Conservation (phyloP, 768 basidiomycete genomes). For the Kockovaella imperatae region DNA sequence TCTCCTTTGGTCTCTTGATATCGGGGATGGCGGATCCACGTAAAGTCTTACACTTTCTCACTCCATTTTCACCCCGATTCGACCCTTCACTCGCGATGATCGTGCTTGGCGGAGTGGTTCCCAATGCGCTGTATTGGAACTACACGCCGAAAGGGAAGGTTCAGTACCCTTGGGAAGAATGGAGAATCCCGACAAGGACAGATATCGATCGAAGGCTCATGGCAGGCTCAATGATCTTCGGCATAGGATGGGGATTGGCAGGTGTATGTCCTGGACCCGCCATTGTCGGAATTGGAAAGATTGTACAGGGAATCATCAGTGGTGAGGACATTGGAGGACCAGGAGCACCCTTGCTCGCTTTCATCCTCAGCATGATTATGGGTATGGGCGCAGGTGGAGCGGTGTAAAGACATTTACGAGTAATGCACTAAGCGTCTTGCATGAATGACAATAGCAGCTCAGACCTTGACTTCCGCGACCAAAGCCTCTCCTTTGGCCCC, state of each 20-base stretch:
- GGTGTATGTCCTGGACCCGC: slow-evolving; percentile 46
- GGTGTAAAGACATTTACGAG: not conserved
- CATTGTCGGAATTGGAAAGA: slow-evolving; percentile 18
- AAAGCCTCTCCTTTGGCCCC: slow-evolving; percentile 22
- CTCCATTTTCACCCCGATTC: slow-evolving; percentile 26
- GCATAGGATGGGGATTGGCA: slow-evolving; percentile 44
- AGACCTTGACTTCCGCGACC: slow-evolving; percentile 27
- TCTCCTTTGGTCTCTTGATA: slow-evolving; percentile 41
- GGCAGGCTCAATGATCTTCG: slow-evolving; percentile 39
- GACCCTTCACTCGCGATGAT: slow-evolving; percentile 44
- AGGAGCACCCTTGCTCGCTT: not conserved
- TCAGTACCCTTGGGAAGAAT: slow-evolving; percentile 22
- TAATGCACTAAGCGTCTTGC: not conserved
- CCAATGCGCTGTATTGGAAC: slow-evolving; percentile 35
- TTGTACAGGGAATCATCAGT: not conserved
- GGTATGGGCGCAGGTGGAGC: not conserved
- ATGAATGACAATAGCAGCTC: not conserved
- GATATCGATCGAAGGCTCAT: slow-evolving; percentile 31
- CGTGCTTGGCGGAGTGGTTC: slow-evolving; percentile 41
- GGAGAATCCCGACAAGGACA: slow-evolving; percentile 25
- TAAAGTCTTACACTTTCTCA: slow-evolving; percentile 44
- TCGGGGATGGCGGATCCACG: slow-evolving; percentile 43
- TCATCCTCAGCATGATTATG: not conserved
- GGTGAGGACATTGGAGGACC: not conserved
- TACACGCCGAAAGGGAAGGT: slow-evolving; percentile 4